phyloP scores from a whole-genome alignment of 1,284 basidiomycete genomes.

The Heliocybe sulcata region DNA sequence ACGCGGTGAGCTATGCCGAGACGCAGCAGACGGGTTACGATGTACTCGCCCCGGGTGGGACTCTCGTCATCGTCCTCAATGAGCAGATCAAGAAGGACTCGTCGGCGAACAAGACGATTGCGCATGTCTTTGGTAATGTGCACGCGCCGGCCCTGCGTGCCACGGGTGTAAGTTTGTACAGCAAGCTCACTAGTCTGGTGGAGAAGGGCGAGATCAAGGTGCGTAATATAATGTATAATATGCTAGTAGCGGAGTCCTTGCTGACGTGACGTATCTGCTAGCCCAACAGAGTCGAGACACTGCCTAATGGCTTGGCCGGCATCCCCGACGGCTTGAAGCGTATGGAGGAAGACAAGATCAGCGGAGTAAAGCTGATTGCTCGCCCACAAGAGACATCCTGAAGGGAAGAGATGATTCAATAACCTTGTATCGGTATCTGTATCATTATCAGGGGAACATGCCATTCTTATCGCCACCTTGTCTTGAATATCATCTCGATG shows the following conservation, averaged over 20 bases:
- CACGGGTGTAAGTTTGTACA: slow-evolving; percentile 7
- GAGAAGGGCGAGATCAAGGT: slow-evolving; percentile 8
- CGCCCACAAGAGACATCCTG: slow-evolving; percentile 20
- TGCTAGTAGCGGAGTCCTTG: too few relatives aligned
- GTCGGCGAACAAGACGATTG: not conserved
- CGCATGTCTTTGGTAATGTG: not conserved
- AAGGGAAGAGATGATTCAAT: too few relatives aligned
- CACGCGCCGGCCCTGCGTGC: not conserved
- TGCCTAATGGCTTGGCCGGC: slow-evolving; percentile 19
- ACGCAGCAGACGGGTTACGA: not conserved
- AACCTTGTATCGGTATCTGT: too few relatives aligned
- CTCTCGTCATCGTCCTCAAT: not conserved
- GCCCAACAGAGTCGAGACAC: slow-evolving; percentile 21
- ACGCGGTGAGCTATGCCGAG: slow-evolving; percentile 6
- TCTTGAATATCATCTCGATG: too few relatives aligned
- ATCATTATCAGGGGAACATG: too few relatives aligned
- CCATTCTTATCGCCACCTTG: too few relatives aligned
- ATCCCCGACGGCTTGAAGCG: slow-evolving; percentile 18
- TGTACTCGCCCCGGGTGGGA: not conserved
- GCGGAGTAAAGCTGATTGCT: slow-evolving; percentile 20
- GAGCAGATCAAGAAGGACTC: not conserved
- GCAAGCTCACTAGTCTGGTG: slow-evolving; percentile 6
- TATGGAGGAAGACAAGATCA: slow-evolving; percentile 17
- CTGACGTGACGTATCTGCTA: slow-evolving; percentile 6
- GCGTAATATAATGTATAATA: not conserved